Conservation (phyloP, 2,329 filamentous ascomycete genomes). For the Epichloe amarillans region DNA sequence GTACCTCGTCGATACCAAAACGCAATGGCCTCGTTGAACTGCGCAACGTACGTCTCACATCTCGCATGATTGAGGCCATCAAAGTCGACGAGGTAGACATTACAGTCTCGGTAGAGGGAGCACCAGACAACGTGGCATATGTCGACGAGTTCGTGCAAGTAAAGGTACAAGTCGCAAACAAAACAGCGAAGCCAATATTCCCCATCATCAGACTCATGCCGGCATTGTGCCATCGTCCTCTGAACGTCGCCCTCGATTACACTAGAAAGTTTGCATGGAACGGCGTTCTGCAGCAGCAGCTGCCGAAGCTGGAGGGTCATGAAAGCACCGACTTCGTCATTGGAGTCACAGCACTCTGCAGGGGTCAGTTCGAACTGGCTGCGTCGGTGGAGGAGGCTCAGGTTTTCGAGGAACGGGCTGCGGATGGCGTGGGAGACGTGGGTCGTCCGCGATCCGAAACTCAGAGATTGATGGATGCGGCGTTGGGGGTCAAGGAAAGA, state of each 20-base stretch:
- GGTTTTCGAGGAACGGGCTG: constrained; percentile 19
- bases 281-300: constrained; percentile 62
- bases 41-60: constrained; percentile 57
- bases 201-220: constrained; percentile 68
- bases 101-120: constrained; percentile 28
- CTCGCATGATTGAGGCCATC: constrained; percentile 71
- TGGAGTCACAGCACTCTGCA: constrained; percentile 61
- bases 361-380: constrained; percentile 70
- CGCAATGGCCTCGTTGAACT: constrained; percentile 61
- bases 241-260: constrained; percentile 63
- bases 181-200: constrained; percentile 51
- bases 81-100: constrained; percentile 67
- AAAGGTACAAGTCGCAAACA: constrained; percentile 60
- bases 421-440: constrained; percentile 12
- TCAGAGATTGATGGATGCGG: constrained; percentile 42
- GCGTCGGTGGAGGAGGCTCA: constrained; percentile 71
- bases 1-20: constrained; percentile 33
- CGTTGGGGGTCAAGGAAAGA: constrained; percentile 45
- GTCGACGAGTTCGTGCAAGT: constrained; percentile 51
- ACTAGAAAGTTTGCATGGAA: constrained; percentile 76
- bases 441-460: constrained; percentile 36
- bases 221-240: constrained; percentile 57
- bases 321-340: constrained; percentile 48
- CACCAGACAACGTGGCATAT: constrained; percentile 15
- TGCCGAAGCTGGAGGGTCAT: constrained; percentile 49